Evolutionary conservation across 1,139 yeast genomes (phyloP).

Genomic region (Suhomyces bokatorum): DNA sequence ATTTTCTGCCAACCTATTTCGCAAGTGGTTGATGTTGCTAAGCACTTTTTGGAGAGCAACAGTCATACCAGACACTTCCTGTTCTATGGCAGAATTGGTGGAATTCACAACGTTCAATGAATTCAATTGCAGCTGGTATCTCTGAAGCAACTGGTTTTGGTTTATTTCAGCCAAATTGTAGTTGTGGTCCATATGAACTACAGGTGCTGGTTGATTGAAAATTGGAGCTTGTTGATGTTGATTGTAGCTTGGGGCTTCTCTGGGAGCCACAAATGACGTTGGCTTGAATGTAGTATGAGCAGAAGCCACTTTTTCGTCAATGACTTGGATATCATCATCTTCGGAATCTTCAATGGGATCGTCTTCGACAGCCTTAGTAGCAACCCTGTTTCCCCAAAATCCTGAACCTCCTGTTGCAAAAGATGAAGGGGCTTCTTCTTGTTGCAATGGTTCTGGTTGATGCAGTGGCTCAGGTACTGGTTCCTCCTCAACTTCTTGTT

Average conservation of each 20-base stretch:
- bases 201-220: slow-evolving; percentile 38
- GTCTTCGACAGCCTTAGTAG: neutral
- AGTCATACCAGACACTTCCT: slow-evolving; percentile 4
- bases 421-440: too few relatives aligned
- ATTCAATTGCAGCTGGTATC: slow-evolving; percentile 7
- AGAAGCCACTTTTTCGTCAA: slow-evolving; percentile 22
- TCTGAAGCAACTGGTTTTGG: slow-evolving; percentile 10
- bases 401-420: too few relatives aligned
- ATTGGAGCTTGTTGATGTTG: slow-evolving; percentile 18
- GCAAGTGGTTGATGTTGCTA: slow-evolving; percentile 1
- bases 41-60: neutral
- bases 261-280: slow-evolving; percentile 16
- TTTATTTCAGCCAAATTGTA: slow-evolving; percentile 1
- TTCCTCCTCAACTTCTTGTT: too few relatives aligned
- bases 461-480: too few relatives aligned
- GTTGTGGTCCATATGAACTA: slow-evolving; percentile 23
- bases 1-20: neutral
- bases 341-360: slow-evolving; percentile 11
- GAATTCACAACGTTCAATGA: slow-evolving; percentile 3
- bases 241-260: slow-evolving; percentile 18
- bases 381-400: too few relatives aligned
- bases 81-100: neutral
- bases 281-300: slow-evolving; percentile 21
- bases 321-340: slow-evolving; percentile 26
- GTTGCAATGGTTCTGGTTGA: too few relatives aligned